Conservation (phyloP, 768 basidiomycete species). For the Cytidiella melzeri region DNA sequence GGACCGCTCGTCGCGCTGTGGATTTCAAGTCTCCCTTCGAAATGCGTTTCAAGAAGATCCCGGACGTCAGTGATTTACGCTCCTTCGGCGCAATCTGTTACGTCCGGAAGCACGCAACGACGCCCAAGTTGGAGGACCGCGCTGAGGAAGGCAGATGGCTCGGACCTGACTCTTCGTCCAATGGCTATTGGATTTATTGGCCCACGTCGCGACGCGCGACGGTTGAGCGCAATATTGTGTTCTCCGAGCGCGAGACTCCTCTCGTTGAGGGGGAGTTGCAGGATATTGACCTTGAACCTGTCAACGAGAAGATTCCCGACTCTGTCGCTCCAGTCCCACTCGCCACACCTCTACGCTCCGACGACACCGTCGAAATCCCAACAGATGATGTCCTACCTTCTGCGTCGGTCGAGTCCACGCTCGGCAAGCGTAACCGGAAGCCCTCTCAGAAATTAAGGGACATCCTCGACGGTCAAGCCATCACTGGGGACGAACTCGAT, state of each 20-base stretch:
- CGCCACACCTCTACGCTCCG: too few species aligned
- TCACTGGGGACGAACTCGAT: not conserved
- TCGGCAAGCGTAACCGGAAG: too few species aligned
- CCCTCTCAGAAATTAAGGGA: too few species aligned
- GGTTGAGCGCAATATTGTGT: conserved; percentile 15
- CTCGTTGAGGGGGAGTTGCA: conserved; percentile 4
- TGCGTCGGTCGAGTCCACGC: too few species aligned
- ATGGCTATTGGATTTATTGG: conserved; percentile 30
- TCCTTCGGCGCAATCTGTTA: not conserved
- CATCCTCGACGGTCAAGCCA: not conserved
- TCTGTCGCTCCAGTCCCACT: not conserved
- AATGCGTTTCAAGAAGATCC: not conserved
- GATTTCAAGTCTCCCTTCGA: not conserved
- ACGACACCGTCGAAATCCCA: not conserved
- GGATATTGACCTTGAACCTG: not conserved
- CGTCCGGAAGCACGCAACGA: not conserved
- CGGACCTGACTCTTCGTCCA: conserved; percentile 27
- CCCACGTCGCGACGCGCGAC: conserved; percentile 17
- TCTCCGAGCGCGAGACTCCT: not conserved
- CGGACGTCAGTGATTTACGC: not conserved
- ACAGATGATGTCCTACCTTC: not conserved
- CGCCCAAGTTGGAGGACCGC: not conserved
- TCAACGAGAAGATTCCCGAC: too few species aligned
- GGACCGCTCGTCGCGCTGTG: not conserved
- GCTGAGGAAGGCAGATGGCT: conserved; percentile 20